phyloP scores from a whole-genome alignment of 345 rosid species.

The Laguncularia racemosa region DNA sequence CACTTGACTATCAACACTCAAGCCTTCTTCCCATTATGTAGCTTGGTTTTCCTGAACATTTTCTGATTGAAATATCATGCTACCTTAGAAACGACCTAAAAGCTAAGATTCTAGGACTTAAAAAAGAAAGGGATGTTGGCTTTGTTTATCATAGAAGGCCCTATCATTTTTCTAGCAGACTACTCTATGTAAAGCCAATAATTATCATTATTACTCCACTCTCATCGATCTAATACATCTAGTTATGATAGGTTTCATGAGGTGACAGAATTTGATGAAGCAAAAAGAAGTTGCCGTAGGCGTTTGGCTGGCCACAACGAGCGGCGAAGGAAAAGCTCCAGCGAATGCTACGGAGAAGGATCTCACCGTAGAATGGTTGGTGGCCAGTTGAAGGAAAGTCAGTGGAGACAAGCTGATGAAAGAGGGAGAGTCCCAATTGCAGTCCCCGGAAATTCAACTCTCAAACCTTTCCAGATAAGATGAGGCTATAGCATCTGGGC shows the following conservation, averaged over 20 bases:
- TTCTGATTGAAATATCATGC: too few species aligned
- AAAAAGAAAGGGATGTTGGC: too few species aligned
- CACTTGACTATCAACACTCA: too few species aligned
- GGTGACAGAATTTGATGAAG: slow-evolving; percentile 65
- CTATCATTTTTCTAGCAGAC: too few species aligned
- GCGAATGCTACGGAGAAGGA: slow-evolving; percentile 44
- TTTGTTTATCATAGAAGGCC: too few species aligned
- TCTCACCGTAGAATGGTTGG: slow-evolving; percentile 33
- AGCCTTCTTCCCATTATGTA: too few species aligned
- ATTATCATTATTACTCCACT: too few species aligned
- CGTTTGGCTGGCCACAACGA: slow-evolving; percentile 85
- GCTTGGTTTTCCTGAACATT: too few species aligned
- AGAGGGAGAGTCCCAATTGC: slow-evolving; percentile 21
- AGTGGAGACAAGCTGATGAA: slow-evolving; percentile 29
- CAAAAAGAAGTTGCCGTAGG: slow-evolving; percentile 76
- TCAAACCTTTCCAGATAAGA: slow-evolving; percentile 39
- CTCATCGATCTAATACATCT: background rate
- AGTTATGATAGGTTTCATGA: slow-evolving; percentile 42
- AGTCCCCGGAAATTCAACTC: slow-evolving; percentile 25
- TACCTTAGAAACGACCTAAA: too few species aligned
- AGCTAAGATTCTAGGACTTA: too few species aligned
- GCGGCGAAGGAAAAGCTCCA: slow-evolving; percentile 61
- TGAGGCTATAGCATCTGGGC: slow-evolving; percentile 13
- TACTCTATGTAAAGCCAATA: too few species aligned
- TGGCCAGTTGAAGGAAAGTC: slow-evolving; percentile 24